Percentiles rank a stretch among this genome's conserved stretches.
Conservation (phyloP, 768 basidiomycete genomes). For the Candolleomyces eurysporus region DNA sequence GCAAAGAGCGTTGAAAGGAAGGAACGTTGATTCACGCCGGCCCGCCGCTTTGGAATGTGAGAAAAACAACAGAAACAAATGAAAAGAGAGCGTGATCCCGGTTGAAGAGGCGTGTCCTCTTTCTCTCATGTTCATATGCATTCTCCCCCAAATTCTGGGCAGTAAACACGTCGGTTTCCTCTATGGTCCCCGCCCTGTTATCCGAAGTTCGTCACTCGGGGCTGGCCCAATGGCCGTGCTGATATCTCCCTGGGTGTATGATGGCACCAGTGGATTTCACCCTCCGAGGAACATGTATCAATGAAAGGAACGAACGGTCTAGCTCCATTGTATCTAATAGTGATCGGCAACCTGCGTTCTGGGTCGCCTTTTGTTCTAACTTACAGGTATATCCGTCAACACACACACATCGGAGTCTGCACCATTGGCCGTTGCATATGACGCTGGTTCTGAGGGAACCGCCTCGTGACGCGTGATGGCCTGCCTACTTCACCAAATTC, state of each 20-base stretch:
- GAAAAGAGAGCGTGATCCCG: too few relatives aligned
- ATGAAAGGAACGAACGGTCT: background rate
- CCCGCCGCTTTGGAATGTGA: too few relatives aligned
- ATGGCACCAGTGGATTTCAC: background rate
- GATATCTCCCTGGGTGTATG: too few relatives aligned
- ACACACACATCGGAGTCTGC: background rate
- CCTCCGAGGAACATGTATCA: background rate
- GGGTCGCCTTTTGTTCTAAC: background rate
- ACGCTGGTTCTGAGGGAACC: background rate
- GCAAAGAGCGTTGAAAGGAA: too few relatives aligned
- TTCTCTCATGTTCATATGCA: background rate
- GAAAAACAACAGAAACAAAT: too few relatives aligned
- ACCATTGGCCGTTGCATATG: background rate
- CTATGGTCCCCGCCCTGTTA: too few relatives aligned
- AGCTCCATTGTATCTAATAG: conserved; percentile 1
- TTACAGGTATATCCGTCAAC: background rate
- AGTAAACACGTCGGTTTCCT: background rate
- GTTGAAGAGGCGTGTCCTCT: background rate
- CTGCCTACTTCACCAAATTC: background rate
- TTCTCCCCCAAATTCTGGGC: background rate
- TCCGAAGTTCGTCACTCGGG: too few relatives aligned
- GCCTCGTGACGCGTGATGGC: background rate
- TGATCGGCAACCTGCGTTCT: background rate
- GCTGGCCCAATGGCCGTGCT: too few relatives aligned
- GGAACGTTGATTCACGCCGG: too few relatives aligned